Base-by-base conservation (phyloP, 1,284 basidiomycete genomes). In the Cystobasidium slooffiae region DNA sequence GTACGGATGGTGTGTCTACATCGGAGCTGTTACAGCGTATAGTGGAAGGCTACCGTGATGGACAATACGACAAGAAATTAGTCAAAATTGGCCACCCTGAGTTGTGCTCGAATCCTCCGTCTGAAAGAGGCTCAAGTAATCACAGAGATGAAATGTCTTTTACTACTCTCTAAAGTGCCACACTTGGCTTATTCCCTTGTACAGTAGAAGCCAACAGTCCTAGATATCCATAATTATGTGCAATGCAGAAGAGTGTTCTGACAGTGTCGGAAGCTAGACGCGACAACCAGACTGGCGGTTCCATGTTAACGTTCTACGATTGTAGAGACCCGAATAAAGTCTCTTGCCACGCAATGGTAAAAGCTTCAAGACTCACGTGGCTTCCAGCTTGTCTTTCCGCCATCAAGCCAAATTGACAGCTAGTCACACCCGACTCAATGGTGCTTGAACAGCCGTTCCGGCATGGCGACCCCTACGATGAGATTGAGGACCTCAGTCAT, bases 1-100 rank as follows among this genome's bases (percentile, higher is more conserved):
- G 96, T 75, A 98, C 97, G 7, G 93, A 93, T 0, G 92, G 94
- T 9, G 89, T 99, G 18, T 97, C 94, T 31, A 99, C 96, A 0
- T 96, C 93, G 0, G 91, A 94, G 67, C 86, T 98, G 12, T 87
- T 99, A 58, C 92, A 93, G 81, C 89, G 94, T 46, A 94, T 97
- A 79, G 90, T 96, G 52, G 86, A 87, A 39, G 89, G 91, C 18
- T 94, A 94, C 83, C 86, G 91, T 44, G 87, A 88, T 69, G 86
- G 59, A 41, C 66, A 52, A 61, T 94, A 97, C 81, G 96, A 98
- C 82, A 87, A 87, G 67, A 98, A 98, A 84, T 84, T 98, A 55
- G 87, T 87, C 78, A 94, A 91, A 84, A 92, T 94, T 85, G 92
- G 93, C 0, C 87, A 87, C 77, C 84, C 87, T 46, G 90, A 91